Evolutionary conservation across 2,329 filamentous ascomycete species (phyloP).

Genomic region (Sarocladium kiliense): DNA sequence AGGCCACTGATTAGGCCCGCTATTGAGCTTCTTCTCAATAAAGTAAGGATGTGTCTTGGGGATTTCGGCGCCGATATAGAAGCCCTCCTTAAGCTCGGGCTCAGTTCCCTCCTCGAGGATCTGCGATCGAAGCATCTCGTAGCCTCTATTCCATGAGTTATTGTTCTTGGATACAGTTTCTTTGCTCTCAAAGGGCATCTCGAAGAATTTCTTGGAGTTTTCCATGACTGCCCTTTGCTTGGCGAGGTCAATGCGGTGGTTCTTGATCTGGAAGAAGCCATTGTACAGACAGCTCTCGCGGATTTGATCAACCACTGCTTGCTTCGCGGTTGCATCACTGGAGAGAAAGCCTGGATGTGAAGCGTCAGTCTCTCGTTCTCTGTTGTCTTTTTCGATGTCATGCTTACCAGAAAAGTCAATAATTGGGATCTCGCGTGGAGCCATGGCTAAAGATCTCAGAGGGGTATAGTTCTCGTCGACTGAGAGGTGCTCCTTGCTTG

Average conservation of each 20-base stretch:
- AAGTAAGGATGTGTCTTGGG: conserved; percentile 34
- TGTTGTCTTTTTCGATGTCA: no score
- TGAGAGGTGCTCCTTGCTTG: neutral
- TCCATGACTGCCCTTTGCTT: conserved; percentile 36
- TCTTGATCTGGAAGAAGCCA: conserved; percentile 50
- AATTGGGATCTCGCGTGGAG: conserved; percentile 18
- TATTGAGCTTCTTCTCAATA: conserved; percentile 33
- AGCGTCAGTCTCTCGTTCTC: neutral
- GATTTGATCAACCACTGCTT: conserved; percentile 28
- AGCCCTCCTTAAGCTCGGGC: conserved; percentile 42
- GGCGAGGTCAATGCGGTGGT: conserved; percentile 36
- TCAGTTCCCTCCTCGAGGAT: conserved; percentile 36
- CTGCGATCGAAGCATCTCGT: conserved; percentile 42
- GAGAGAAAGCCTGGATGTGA: conserved; percentile 15
- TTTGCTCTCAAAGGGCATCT: conserved; percentile 40
- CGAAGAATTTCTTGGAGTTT: conserved; percentile 40
- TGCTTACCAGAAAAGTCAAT: conserved; percentile 24
- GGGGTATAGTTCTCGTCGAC: neutral
- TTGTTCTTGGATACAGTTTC: conserved; percentile 31
- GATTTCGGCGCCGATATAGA: conserved; percentile 32
- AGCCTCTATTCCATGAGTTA: conserved; percentile 40
- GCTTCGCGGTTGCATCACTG: conserved; percentile 18
- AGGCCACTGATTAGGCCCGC: conserved; percentile 39
- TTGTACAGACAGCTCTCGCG: conserved; percentile 36
- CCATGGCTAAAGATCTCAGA: conserved; percentile 1